phyloP scores from a whole-genome alignment of 495 filamentous ascomycete species.

The Daldinia decipiens region DNA sequence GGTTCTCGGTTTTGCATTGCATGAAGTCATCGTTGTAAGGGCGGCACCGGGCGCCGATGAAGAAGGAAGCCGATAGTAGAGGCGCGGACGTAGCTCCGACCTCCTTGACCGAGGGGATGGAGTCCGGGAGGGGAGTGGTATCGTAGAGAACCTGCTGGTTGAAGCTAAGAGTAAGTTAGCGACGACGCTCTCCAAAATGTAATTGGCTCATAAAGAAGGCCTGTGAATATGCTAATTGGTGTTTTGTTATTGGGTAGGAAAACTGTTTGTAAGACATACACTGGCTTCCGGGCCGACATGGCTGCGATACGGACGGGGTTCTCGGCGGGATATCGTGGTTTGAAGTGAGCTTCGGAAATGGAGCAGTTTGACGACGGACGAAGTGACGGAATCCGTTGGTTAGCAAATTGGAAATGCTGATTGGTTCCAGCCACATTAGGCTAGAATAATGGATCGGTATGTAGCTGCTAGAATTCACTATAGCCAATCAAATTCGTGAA shows the following conservation, averaged over 20 bases:
- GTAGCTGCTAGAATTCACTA: neutral
- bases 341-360: constrained; percentile 41
- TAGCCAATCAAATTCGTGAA: constrained; percentile 1
- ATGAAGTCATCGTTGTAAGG: constrained; percentile 99
- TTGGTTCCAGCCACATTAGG: constrained; percentile 48
- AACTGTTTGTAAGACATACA: constrained; percentile 51
- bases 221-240: constrained; percentile 38
- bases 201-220: constrained; percentile 16
- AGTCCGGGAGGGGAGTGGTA: constrained; percentile 91
- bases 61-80: constrained; percentile 90
- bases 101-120: constrained; percentile 90
- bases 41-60: constrained; percentile 94
- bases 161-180: constrained; percentile 71
- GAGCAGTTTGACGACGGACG: constrained; percentile 24
- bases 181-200: constrained; percentile 6
- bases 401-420: constrained; percentile 49
- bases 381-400: constrained; percentile 36
- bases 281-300: constrained; percentile 61
- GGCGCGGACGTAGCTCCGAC: constrained; percentile 92
- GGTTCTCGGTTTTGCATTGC: constrained; percentile 93
- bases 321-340: constrained; percentile 32
- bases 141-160: constrained; percentile 92
- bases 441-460: constrained; percentile 8
- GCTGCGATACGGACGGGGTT: constrained; percentile 49
- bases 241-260: neutral